These are phyloP conservation scores for Sergeia podlipaevii DNA, from an alignment of 208 protist genomes.

Conservation along the genomic window DNA sequence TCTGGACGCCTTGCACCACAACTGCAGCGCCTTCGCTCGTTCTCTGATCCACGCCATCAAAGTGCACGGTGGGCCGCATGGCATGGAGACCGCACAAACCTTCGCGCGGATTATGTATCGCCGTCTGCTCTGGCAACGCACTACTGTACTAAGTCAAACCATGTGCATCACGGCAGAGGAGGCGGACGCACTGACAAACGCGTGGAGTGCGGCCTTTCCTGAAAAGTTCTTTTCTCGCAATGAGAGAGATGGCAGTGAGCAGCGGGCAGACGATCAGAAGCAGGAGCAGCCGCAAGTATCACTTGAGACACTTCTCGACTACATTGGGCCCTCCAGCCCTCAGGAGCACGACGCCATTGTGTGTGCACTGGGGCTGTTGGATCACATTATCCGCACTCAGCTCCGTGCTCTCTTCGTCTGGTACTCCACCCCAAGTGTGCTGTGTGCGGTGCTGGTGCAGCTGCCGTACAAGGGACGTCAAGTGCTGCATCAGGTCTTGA, in stretches of 20 bases:
- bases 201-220: constrained; percentile 2
- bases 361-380: too few relatives aligned
- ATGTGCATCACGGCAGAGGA: constrained; percentile 2
- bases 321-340: too few relatives aligned
- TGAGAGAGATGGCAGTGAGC: too few relatives aligned
- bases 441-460: constrained; percentile 4
- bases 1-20: background rate
- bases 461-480: background rate
- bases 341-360: too few relatives aligned
- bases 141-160: background rate
- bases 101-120: too few relatives aligned
- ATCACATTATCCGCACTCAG: background rate
- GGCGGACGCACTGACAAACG: background rate
- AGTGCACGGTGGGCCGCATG: too few relatives aligned
- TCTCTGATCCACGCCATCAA: background rate
- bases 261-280: too few relatives aligned
- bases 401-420: constrained; percentile 2
- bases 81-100: too few relatives aligned
- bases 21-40: background rate
- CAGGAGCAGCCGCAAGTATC: too few relatives aligned
- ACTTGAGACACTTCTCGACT: background rate
- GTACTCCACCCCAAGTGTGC: background rate
- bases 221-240: too few relatives aligned
- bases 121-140: too few relatives aligned
- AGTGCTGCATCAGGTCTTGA: constrained; percentile 2